These are phyloP conservation scores for Candida dajiaensis DNA, from an alignment of 805 yeast genomes.

Conservation along the genomic window DNA sequence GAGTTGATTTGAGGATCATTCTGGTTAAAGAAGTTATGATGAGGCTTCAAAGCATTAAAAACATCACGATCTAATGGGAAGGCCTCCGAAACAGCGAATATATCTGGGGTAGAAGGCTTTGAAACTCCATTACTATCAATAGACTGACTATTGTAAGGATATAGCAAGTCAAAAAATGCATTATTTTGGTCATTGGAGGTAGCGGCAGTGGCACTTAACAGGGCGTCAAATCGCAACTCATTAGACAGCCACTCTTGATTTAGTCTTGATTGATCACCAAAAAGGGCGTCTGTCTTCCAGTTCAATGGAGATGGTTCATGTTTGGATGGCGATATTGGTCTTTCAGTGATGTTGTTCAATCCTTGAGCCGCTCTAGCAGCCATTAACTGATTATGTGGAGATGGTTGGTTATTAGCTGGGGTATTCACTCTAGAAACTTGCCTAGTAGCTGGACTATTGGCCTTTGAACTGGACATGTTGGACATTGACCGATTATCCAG, in stretches of 20 bases:
- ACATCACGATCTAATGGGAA: constrained; percentile 23
- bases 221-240: constrained; percentile 66
- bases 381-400: neutral
- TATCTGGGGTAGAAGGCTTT: neutral
- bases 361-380: neutral
- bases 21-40: constrained; percentile 2
- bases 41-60: constrained; percentile 21
- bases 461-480: neutral
- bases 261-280: constrained; percentile 13
- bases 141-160: constrained; percentile 16
- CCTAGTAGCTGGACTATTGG: neutral
- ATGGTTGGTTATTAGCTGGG: neutral
- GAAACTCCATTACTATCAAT: neutral
- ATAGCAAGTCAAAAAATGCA: constrained; percentile 50
- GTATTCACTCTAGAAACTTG: neutral
- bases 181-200: constrained; percentile 45
- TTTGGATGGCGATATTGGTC: neutral
- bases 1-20: neutral
- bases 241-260: constrained; percentile 57
- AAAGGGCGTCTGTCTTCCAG: constrained; percentile 12
- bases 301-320: neutral
- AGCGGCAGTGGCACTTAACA: constrained; percentile 67
- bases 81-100: constrained; percentile 3
- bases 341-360: neutral
- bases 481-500: neutral